phyloP scores from a whole-genome alignment of 1,284 basidiomycete genomes.

The Sparassis latifolia region DNA sequence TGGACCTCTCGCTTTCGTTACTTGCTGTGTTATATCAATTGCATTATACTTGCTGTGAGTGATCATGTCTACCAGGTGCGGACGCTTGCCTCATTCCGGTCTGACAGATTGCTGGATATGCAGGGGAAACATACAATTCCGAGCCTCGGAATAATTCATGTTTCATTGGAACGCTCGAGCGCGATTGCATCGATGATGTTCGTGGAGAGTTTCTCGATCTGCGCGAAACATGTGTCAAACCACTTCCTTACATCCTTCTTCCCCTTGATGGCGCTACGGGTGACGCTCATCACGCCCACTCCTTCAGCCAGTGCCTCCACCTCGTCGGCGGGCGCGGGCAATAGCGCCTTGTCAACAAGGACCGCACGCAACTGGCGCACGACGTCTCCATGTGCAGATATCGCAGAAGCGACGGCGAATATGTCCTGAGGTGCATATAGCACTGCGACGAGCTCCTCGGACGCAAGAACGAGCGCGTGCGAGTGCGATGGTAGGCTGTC shows the following conservation, averaged over 20 bases:
- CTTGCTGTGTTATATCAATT: neutral
- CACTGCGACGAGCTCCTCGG: conserved; percentile 59
- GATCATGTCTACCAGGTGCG: neutral
- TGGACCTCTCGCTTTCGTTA: neutral
- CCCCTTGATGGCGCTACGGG: conserved; percentile 6
- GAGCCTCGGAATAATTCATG: neutral
- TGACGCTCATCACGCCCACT: conserved; percentile 26
- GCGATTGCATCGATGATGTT: conserved; percentile 11
- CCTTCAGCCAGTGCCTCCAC: conserved; percentile 26
- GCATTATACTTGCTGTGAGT: neutral
- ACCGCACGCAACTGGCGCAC: conserved; percentile 30
- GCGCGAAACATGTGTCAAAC: conserved; percentile 58
- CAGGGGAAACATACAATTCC: too few relatives aligned
- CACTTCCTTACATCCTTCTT: conserved; percentile 33
- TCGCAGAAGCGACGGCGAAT: conserved; percentile 31
- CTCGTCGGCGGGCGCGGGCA: conserved; percentile 1
- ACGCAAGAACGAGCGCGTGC: conserved; percentile 37
- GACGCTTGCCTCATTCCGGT: too few relatives aligned
- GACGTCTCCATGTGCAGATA: conserved; percentile 31
- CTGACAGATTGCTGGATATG: too few relatives aligned
- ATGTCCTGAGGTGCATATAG: conserved; percentile 57
- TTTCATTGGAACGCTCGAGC: conserved; percentile 8
- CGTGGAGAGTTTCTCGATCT: conserved; percentile 34
- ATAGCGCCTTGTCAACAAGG: conserved; percentile 20
- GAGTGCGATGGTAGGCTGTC: conserved; percentile 50